These are phyloP conservation scores for Globisporangium echinulatum DNA, from an alignment of 352 stramenopile species.

Conservation along the genomic window DNA sequence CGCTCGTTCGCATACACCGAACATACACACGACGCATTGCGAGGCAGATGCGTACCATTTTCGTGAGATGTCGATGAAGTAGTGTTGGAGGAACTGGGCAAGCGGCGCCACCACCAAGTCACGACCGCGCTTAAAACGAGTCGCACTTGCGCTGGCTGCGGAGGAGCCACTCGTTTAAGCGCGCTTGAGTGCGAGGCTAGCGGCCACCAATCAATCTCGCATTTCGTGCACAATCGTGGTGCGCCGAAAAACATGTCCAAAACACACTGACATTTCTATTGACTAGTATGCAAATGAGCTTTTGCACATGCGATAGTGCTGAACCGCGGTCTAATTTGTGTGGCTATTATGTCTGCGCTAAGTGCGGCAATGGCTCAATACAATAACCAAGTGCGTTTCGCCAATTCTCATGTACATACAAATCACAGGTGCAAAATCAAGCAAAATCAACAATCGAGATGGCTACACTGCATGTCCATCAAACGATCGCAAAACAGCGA, in stretches of 20 bases:
- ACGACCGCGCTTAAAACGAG: constrained; percentile 29
- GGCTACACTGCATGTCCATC: too few relatives aligned
- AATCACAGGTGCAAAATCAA: too few relatives aligned
- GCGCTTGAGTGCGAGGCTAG: constrained; percentile 16
- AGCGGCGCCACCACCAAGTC: constrained; percentile 8
- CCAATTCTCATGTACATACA: too few relatives aligned
- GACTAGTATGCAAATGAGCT: too few relatives aligned
- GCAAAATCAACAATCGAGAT: too few relatives aligned
- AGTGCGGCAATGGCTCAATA: too few relatives aligned
- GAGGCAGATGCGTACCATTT: constrained; percentile 22
- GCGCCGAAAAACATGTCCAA: neutral
- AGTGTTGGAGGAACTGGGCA: constrained; percentile 52
- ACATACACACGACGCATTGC: neutral
- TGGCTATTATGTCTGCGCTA: too few relatives aligned
- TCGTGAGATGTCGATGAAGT: constrained; percentile 82
- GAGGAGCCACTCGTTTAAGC: neutral
- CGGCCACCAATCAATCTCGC: constrained; percentile 23
- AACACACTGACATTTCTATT: neutral
- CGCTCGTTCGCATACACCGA: neutral
- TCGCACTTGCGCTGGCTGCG: constrained; percentile 1
- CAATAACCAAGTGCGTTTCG: too few relatives aligned
- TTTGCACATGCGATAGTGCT: too few relatives aligned
- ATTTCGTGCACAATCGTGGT: neutral
- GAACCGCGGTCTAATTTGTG: too few relatives aligned
- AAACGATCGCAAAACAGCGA: too few relatives aligned